Evolutionary conservation across 2,329 filamentous ascomycete species (phyloP), one percentile per base, ranked within the genome.

Genomic region (Hansfordia pulvinata): DNA sequence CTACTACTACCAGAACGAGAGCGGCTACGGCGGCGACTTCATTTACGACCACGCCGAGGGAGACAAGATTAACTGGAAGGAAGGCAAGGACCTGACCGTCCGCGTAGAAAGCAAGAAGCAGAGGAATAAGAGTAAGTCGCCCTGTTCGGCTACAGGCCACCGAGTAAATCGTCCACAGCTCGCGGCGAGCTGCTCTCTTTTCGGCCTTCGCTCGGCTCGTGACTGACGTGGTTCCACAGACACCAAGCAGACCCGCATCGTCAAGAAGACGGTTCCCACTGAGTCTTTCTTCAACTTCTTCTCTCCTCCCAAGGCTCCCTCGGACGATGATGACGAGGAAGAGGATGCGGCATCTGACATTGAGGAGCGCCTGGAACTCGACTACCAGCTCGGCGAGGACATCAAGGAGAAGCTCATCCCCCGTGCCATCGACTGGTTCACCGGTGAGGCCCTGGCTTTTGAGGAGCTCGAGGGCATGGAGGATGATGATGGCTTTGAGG

Each of bases 281-380:
- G 90, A 94, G 55, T 96, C 90, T 3, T 98, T 98, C 69, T 85
- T 85, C 74, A 93, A 93, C 69, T 94, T 94, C 74, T 98, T 98
- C 66, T 85, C 85, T 29, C 90, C 90, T 15, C 92, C 90, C 24
- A 83, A 83, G 59, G 78, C 84, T 34, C 90, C 84, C 16, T 66
- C 63, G 26, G 80, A 79, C 18, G 76, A 83, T 26, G 60, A 64
- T 10, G 74, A 76, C 23, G 64, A 50, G n/a, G 62, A 66, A 6
- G 80, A 82, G 26, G 78, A 88, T 39, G 76, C 80, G 33, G 75
- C 79, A 29, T 80, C 77, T 27, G 90, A 98, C 52, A 93, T 98
- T 27, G 90, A 98, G 64, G 86, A 93, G 59, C 86, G 90, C 37
- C 73, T 98, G 30, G 90, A 98, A 64, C 76, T 98, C 27, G 90